Evolutionary conservation across 139 green algal genomes (phyloP), one percentile per base, ranked within the genome.

Genomic region (Mychonastes homosphaera): DNA sequence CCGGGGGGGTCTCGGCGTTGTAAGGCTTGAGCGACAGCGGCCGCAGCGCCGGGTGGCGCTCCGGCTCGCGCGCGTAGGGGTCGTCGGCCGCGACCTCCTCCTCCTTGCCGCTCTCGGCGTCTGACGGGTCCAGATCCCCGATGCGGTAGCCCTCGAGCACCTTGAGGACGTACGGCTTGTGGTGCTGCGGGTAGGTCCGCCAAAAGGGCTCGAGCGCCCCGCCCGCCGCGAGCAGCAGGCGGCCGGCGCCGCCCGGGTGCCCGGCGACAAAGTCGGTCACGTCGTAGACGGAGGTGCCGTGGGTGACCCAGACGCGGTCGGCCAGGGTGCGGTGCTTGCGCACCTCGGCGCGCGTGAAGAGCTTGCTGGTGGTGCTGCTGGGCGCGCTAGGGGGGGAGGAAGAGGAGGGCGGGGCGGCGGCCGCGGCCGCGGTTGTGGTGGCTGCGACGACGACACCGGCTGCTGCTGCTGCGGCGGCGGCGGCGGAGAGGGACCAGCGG

Each of bases 131-230:
- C n/a, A n/a, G n/a, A n/a, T n/a, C n/a, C n/a, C 87, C 87, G 23
- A 95, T 90, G n/a, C 76, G 74, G 77, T 90, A 86, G 32, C 65
- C 48, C 60, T 80, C 68, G 19, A 95, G 58, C 9, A 95, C 84
- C 41, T 79, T 63, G 0, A 27, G 38, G 0, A 73, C 56, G 62
- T 87, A 73, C 3, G 62, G 35, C 30, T 80, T 89, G 39, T 82
- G 64, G 65, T 94, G 86, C 74, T 92, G 84, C 64, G 80, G 69
- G 66, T 94, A 94, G 68, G 90, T 84, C 24, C 67, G 62, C 87
- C 87, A 95, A 73, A 91, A 94, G 1, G 87, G 83, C 58, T 93
- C 87, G 23, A 95, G 79, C 1, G 83, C 63, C 18, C 78, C 77
- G 8, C 87, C 87, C 8, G 87, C 87, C 63, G 43, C 34, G 43